Evolutionary conservation across 164 flowering plant species (phyloP), one percentile per base, ranked within the genome.

Genomic region (Magnolia kwangsiensis): DNA sequence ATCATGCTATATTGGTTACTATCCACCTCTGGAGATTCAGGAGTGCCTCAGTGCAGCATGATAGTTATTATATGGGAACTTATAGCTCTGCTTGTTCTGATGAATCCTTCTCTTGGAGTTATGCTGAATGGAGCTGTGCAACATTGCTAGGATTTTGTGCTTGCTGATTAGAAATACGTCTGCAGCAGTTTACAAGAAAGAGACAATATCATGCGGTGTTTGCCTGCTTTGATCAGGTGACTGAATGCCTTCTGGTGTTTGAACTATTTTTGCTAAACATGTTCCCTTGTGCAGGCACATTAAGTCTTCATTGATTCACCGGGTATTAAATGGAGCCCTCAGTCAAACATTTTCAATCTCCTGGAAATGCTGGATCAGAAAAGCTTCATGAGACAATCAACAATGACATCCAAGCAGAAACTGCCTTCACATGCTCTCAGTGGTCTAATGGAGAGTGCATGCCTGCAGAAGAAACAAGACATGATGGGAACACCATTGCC

Each of bases 111-210:
- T 76, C 75, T 61, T 78, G 84, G 82, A 82, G 83, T 78, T 74
- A 8, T 83, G 92, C 87, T 88, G 88, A 86, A 71, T 91, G 90
- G 90, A 88, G 91, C 89, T 84, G 83, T 86, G 77, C 88, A 82
- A 80, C 83, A 79, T 83, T 80, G 49, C 71, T 80, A 84, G 88
- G 91, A 81, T 88, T 83, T 19, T 88, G 78, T 85, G 80, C 84
- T 83, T 89, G 89, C 90, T 89, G 93, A 84, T 85, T 86, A 88
- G 84, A 70, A 55, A 80, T 76, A 80, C 74, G 45, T 75, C 85
- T 80, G 75, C 79, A 72, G 79, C 79, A 75, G 75, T 80, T 70
- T 84, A 79, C 86, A 84, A 89, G 90, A 86, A 84, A 87, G 84
- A 87, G 80, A 72, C 75, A 82, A 79, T 86, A 24, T 68, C 82